These are phyloP conservation scores for Neoascochyta sp. DNA, from an alignment of 2,329 filamentous ascomycete genomes.

Conservation along the genomic window DNA sequence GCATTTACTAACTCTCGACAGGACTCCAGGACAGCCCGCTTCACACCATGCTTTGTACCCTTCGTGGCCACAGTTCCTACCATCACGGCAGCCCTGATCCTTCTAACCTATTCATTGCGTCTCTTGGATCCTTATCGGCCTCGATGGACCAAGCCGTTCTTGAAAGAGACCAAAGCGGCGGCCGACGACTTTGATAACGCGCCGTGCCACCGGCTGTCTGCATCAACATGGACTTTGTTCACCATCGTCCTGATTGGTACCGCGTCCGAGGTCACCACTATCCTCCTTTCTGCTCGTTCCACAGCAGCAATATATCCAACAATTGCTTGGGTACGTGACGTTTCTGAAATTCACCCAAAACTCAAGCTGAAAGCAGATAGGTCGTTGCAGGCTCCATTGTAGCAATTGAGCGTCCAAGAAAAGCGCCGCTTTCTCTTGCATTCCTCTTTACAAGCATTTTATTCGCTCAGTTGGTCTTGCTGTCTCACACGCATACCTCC, in stretches of 20 bases:
- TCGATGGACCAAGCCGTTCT: conserved; percentile 52
- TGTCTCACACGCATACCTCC: conserved; percentile 17
- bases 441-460: conserved; percentile 35
- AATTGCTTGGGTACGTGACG: conserved; percentile 32
- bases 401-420: conserved; percentile 40
- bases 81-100: conserved; percentile 35
- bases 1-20: conserved; percentile 13
- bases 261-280: conserved; percentile 9
- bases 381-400: conserved; percentile 36
- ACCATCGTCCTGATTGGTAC: conserved; percentile 21
- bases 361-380: conserved; percentile 26
- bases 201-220: conserved; percentile 25
- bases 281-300: conserved; percentile 18
- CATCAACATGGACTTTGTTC: conserved; percentile 24
- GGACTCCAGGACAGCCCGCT: conserved; percentile 38
- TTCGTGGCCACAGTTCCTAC: conserved; percentile 39
- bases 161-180: conserved; percentile 34
- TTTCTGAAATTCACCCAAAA: not conserved
- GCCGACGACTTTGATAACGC: conserved; percentile 30
- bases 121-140: conserved; percentile 40
- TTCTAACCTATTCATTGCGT: conserved; percentile 36
- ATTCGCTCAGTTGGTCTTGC: conserved; percentile 34
- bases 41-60: conserved; percentile 42
- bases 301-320: conserved; percentile 23
- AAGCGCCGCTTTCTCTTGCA: conserved; percentile 41